phyloP scores from a whole-genome alignment of 73 alveolate species.

The Uronychia setigera region DNA sequence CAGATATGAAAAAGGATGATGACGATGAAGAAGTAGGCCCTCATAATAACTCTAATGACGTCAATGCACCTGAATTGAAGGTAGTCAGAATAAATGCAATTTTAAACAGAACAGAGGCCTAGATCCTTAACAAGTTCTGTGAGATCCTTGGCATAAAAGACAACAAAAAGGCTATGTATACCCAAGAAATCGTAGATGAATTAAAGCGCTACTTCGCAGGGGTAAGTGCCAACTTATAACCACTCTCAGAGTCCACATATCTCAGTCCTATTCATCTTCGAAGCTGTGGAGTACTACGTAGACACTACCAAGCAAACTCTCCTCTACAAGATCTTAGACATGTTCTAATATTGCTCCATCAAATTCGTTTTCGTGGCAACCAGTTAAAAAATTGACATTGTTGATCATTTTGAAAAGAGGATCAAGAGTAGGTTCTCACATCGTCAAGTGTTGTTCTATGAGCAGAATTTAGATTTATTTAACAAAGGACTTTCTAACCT shows the following conservation, averaged over 20 bases:
- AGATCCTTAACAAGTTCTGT: slow-evolving; percentile 39
- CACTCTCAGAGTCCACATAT: slow-evolving; percentile 13
- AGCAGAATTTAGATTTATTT: slow-evolving; percentile 23
- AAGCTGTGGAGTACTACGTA: slow-evolving; percentile 64
- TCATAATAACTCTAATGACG: neutral
- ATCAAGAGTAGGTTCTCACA: slow-evolving; percentile 64
- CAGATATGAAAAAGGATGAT: neutral
- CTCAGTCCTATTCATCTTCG: slow-evolving; percentile 58
- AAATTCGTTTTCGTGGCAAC: slow-evolving; percentile 67
- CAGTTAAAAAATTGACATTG: slow-evolving; percentile 47
- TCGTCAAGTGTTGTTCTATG: slow-evolving; percentile 51
- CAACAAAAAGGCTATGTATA: slow-evolving; percentile 26
- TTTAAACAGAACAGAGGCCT: slow-evolving; percentile 36
- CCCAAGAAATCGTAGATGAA: slow-evolving; percentile 36
- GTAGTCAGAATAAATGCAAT: slow-evolving; percentile 60
- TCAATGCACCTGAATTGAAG: slow-evolving; percentile 9
- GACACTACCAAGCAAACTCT: slow-evolving; percentile 58
- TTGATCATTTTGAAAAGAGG: slow-evolving; percentile 64
- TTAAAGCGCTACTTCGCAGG: slow-evolving; percentile 43
- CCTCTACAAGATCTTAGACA: slow-evolving; percentile 63
- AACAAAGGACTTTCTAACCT: slow-evolving; percentile 6
- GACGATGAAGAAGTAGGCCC: neutral
- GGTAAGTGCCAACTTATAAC: neutral
- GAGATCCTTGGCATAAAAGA: slow-evolving; percentile 50
- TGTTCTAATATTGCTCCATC: slow-evolving; percentile 40